These are phyloP conservation scores for Naegleria fowleri DNA, from an alignment of 208 protist species.

Conservation along the genomic window DNA sequence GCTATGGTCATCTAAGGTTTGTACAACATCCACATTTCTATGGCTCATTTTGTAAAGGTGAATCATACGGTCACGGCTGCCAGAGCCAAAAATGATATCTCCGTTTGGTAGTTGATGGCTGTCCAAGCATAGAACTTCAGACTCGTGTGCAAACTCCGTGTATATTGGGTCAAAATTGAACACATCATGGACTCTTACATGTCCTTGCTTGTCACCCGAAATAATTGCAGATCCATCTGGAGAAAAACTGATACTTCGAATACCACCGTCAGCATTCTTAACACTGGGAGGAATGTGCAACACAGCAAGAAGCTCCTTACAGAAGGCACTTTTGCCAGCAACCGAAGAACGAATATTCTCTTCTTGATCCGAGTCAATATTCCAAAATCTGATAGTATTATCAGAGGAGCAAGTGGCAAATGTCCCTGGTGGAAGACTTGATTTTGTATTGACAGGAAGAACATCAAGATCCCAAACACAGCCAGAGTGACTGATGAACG, in stretches of 20 bases:
- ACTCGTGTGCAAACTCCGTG: slow-evolving; percentile 25
- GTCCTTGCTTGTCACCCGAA: slow-evolving; percentile 35
- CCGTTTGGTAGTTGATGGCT: neutral
- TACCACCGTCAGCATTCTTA: neutral
- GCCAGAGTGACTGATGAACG: slow-evolving; percentile 25
- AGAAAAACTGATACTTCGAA: slow-evolving; percentile 33
- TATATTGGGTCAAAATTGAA: neutral
- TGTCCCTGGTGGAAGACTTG: slow-evolving; percentile 18
- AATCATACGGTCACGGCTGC: slow-evolving; percentile 29
- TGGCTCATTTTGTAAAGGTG: slow-evolving; percentile 30
- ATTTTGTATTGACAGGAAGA: neutral
- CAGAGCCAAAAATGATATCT: slow-evolving; percentile 23
- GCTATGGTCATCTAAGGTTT: slow-evolving; percentile 35
- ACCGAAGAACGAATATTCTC: neutral
- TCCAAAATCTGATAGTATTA: slow-evolving; percentile 42
- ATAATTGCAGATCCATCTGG: slow-evolving; percentile 34
- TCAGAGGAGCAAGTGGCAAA: slow-evolving; percentile 39
- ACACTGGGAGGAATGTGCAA: neutral
- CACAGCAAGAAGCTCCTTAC: slow-evolving; percentile 28
- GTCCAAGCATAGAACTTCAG: slow-evolving; percentile 35
- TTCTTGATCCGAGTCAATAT: neutral
- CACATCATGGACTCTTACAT: slow-evolving; percentile 24
- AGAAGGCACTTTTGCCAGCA: neutral
- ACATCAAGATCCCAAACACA: slow-evolving; percentile 39
- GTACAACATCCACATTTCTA: neutral